These are phyloP conservation scores for Globisporangium heterothallicum DNA, from an alignment of 352 stramenopile genomes.

Conservation along the genomic window DNA sequence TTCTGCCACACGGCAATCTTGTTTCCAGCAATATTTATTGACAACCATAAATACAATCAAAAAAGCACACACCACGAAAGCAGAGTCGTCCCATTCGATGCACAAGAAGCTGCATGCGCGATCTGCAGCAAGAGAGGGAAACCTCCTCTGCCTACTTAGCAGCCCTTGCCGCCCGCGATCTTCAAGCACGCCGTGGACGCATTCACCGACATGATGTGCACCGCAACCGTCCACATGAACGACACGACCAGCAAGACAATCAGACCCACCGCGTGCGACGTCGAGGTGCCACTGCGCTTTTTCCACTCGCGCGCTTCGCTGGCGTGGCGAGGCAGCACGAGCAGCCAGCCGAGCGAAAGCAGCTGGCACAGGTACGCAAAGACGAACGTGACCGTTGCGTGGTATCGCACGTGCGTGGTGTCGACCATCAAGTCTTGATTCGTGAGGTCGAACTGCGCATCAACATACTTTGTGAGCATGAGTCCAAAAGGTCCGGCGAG, in stretches of 20 bases:
- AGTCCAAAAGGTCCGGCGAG: conserved; percentile 33
- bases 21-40: no score
- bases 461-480: conserved; percentile 45
- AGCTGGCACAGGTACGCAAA: conserved; percentile 46
- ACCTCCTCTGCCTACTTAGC: conserved; percentile 8
- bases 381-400: conserved; percentile 36
- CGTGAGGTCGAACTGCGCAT: conserved; percentile 41
- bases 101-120: no score
- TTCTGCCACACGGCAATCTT: no score
- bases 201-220: conserved; percentile 47
- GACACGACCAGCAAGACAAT: conserved; percentile 20
- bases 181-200: conserved; percentile 32
- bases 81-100: no score
- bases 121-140: neutral
- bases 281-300: conserved; percentile 19
- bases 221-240: conserved; percentile 4
- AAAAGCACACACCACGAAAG: neutral
- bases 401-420: conserved; percentile 25
- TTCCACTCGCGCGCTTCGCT: conserved; percentile 24
- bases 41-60: neutral
- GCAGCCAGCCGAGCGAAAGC: conserved; percentile 33
- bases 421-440: conserved; percentile 42
- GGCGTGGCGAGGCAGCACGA: conserved; percentile 30
- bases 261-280: conserved; percentile 15
- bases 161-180: conserved; percentile 31